Conservation (phyloP, 2,329 filamentous ascomycete species). For the Zasmidium citrigriseum region DNA sequence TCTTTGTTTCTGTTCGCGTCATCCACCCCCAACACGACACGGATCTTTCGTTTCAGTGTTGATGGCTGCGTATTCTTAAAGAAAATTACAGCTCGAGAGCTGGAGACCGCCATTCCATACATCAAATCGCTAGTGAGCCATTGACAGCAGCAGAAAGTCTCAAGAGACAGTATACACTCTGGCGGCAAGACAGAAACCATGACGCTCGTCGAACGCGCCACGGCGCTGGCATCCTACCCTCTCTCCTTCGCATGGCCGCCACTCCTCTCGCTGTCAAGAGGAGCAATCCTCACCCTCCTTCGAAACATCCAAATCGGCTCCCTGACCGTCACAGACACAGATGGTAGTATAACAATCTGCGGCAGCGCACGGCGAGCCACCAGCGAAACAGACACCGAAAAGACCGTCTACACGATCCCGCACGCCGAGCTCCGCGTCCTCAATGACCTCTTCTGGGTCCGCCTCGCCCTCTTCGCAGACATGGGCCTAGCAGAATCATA, state of each 20-base stretch:
- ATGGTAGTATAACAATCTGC: slow-evolving; percentile 45
- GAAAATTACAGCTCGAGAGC: no score
- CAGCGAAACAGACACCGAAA: slow-evolving; percentile 39
- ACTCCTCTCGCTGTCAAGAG: slow-evolving; percentile 48
- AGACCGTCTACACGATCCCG: slow-evolving; percentile 41
- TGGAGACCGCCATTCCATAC: no score
- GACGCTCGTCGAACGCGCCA: slow-evolving; percentile 39
- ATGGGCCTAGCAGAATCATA: slow-evolving; percentile 76
- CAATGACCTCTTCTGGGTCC: slow-evolving; percentile 70
- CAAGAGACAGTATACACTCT: no score
- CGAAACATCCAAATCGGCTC: slow-evolving; percentile 49
- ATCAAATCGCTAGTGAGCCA: no score
- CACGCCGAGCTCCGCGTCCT: slow-evolving; percentile 61
- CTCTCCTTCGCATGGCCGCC: slow-evolving; percentile 51
- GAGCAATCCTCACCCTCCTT: slow-evolving; percentile 47
- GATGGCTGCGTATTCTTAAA: neutral
- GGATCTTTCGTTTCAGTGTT: neutral
- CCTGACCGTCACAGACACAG: slow-evolving; percentile 46
- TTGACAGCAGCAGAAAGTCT: no score
- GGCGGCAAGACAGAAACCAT: neutral
- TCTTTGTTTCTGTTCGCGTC: neutral
- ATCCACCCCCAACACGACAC: neutral
- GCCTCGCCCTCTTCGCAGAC: slow-evolving; percentile 68
- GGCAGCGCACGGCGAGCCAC: slow-evolving; percentile 39
- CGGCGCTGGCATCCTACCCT: slow-evolving; percentile 43